Base-by-base conservation (phyloP, 2,329 filamentous ascomycete species). In the Penicillium sp. region DNA sequence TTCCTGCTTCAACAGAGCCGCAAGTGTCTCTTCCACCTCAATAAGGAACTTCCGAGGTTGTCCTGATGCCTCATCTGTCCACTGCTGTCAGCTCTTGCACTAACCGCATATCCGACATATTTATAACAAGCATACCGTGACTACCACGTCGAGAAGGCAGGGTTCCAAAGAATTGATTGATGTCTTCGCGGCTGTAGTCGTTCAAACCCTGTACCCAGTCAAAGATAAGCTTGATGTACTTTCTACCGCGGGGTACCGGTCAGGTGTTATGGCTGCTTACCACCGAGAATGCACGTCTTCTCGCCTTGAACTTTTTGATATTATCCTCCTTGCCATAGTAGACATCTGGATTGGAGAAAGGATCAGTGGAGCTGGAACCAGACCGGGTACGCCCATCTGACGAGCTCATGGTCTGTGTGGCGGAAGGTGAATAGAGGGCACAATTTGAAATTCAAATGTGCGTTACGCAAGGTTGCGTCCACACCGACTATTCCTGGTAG, bases 1-100 rank as follows among this genome's bases (percentile, higher is more conserved):
- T 75, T 99, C 94, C 65, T 93, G 89, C 38, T 86, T 85, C 61
- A 91, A 82, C 45, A 99, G 82, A 58, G 85, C 88, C 70, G 92
- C 84, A 57, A 96, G 82, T 0, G 93, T 97, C 23, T 86, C 81
- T 49, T 96, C 89, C 68, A 97, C 93, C 67, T 94, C 85, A 73
- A 97, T 87, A 38, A 96, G 83, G 75, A 96, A 96, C 66, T 88
- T 89, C 60, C 91, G 89, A 56, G 89, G 85, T 49, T 85, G 81
- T 50, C 85, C 79, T 35, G 86, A 84, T 48, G 81, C 80, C 74
- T 93, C 91, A 79, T 96, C 93, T 94, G 70, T 29, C 17, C 48
- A 46, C 48, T 54, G 48, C 48, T 21, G 57, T 69, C 60, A 69
- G 58, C 61, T 23, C 17, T 45, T 13, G 21, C 29, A 29, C 15